Percentiles rank a stretch among this genome's conserved stretches.
Evolutionary conservation across 2,329 filamentous ascomycete genomes (phyloP).

Genomic region (Hypomyces rosellus): DNA sequence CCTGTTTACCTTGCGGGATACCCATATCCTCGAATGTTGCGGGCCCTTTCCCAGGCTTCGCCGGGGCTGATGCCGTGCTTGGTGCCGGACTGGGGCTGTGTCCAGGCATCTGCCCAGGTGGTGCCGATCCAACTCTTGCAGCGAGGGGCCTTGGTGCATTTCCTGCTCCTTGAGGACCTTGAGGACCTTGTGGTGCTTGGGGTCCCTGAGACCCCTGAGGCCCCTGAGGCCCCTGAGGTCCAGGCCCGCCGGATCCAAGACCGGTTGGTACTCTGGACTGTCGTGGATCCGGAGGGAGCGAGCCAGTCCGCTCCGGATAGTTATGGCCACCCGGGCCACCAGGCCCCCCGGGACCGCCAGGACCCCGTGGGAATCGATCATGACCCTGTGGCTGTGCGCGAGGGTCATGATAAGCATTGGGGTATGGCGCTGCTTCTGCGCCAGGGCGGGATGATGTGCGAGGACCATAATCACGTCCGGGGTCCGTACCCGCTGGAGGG

Average conservation of each 20-base stretch:
- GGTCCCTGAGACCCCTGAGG: too few species aligned
- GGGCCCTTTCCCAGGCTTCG: slow-evolving; percentile 62
- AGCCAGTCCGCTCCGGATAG: slow-evolving; percentile 28
- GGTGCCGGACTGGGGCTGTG: slow-evolving; percentile 22
- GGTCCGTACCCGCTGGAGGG: slow-evolving; percentile 19
- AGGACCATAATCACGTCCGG: slow-evolving; percentile 33
- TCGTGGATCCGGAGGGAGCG: slow-evolving; percentile 21
- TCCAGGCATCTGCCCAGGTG: slow-evolving; percentile 23
- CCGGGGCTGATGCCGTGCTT: slow-evolving; percentile 24
- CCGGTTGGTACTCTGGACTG: slow-evolving; percentile 16
- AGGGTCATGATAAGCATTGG: slow-evolving; percentile 12
- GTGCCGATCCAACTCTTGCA: slow-evolving; percentile 32
- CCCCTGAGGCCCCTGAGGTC: too few species aligned
- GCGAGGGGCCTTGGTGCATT: slow-evolving; percentile 19
- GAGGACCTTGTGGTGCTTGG: slow-evolving; percentile 1
- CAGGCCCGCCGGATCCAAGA: slow-evolving; percentile 6
- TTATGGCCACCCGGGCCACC: slow-evolving; percentile 15
- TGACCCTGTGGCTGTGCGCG: slow-evolving; percentile 3
- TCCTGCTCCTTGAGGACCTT: slow-evolving; percentile 9
- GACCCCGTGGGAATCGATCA: slow-evolving; percentile 26
- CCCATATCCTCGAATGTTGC: slow-evolving; percentile 99
- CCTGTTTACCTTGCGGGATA: slow-evolving; percentile 73
- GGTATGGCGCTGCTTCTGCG: slow-evolving; percentile 17
- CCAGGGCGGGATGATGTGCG: slow-evolving; percentile 22
- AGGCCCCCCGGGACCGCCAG: slow-evolving; percentile 15